phyloP scores from a whole-genome alignment of 2,329 filamentous ascomycete genomes.

The Nemania serpens region DNA sequence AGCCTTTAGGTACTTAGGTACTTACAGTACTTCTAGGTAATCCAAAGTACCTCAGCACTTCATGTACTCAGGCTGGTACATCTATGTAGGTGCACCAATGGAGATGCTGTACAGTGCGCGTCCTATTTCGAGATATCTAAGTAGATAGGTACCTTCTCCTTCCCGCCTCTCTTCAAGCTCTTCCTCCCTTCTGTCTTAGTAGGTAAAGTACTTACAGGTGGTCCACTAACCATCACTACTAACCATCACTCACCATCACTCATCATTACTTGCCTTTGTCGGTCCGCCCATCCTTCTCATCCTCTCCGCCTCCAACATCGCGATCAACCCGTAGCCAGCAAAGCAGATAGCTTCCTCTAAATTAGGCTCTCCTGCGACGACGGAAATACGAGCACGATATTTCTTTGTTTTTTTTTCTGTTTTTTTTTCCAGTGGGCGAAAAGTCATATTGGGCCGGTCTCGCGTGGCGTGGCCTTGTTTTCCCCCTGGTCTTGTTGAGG shows the following conservation, averaged over 20 bases:
- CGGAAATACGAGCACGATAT: not conserved
- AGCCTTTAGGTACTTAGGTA: too few species aligned
- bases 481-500: constrained; percentile 3
- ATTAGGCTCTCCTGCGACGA: not conserved
- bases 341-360: not conserved
- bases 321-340: constrained; percentile 1
- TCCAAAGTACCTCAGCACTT: not conserved
- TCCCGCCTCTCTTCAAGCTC: constrained; percentile 17
- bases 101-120: constrained; percentile 7
- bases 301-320: constrained; percentile 11
- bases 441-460: constrained; percentile 10
- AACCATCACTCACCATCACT: too few species aligned
- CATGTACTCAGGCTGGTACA: too few species aligned
- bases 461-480: constrained; percentile 17
- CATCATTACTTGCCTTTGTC: not conserved
- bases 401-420: not conserved
- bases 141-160: constrained; percentile 4
- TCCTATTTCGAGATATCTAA: not conserved
- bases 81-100: not conserved
- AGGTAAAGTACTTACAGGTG: too few species aligned
- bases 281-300: constrained; percentile 8
- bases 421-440: not conserved
- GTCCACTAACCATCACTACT: too few species aligned
- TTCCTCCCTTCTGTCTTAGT: not conserved
- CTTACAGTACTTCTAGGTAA: too few species aligned